Percentiles rank a stretch among this genome's conserved stretches.
phyloP scores from a whole-genome alignment of 495 filamentous ascomycete genomes.

The Penicillium flavigenum region DNA sequence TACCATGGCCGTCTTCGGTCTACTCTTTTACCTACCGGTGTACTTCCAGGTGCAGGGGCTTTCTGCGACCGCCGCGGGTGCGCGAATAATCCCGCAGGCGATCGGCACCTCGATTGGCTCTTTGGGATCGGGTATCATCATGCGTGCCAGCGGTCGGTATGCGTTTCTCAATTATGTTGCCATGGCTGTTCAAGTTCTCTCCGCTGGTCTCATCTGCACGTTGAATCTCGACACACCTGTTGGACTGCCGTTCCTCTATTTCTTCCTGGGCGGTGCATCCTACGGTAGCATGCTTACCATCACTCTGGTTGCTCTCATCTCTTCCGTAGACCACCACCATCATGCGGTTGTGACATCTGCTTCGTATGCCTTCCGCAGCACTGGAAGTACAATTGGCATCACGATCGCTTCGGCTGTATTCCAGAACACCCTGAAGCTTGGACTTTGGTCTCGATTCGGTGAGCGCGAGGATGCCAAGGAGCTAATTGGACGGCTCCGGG shows the following conservation, averaged over 20 bases:
- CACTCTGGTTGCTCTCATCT: slow-evolving; percentile 75
- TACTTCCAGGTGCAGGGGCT: slow-evolving; percentile 77
- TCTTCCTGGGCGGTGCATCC: slow-evolving; percentile 65
- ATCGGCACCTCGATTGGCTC: slow-evolving; percentile 71
- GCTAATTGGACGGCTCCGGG: slow-evolving; percentile 66
- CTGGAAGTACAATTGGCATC: slow-evolving; percentile 80
- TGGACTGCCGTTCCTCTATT: slow-evolving; percentile 65
- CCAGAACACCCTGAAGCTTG: slow-evolving; percentile 61
- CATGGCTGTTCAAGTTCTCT: slow-evolving; percentile 52
- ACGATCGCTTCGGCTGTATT: slow-evolving; percentile 76
- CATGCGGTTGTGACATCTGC: slow-evolving; percentile 86
- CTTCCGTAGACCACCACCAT: slow-evolving; percentile 74
- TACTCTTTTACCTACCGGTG: slow-evolving; percentile 76
- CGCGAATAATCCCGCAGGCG: slow-evolving; percentile 64
- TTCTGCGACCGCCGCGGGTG: slow-evolving; percentile 68
- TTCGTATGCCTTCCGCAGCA: slow-evolving; percentile 77
- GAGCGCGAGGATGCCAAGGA: slow-evolving; percentile 61
- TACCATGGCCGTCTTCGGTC: slow-evolving; percentile 52
- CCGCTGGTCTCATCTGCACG: slow-evolving; percentile 50
- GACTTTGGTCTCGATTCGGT: slow-evolving; percentile 69
- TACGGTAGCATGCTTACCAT: slow-evolving; percentile 80
- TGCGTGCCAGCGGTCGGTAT: slow-evolving; percentile 77
- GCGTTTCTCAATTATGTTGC: slow-evolving; percentile 53
- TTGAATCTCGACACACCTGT: slow-evolving; percentile 56
- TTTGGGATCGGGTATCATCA: slow-evolving; percentile 67